These are phyloP conservation scores for Paratinospora sagittata DNA, from an alignment of 164 flowering plant genomes.

Conservation along the genomic window DNA sequence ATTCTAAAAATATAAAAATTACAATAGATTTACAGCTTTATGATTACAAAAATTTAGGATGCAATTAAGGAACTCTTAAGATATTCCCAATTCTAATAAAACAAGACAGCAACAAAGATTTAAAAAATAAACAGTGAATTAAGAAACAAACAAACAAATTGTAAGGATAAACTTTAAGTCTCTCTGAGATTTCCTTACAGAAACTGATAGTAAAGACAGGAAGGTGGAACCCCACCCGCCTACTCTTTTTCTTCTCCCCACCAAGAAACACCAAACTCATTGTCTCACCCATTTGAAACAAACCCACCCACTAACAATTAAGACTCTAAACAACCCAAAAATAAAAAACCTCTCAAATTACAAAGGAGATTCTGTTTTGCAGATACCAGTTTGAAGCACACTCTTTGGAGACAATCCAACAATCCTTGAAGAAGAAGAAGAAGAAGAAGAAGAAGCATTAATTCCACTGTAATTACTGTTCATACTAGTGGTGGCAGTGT, in stretches of 20 bases:
- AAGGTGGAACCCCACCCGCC: not conserved
- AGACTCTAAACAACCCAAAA: not conserved
- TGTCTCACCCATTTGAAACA: conserved; percentile 16
- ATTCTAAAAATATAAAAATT: no score
- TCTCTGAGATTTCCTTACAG: not conserved
- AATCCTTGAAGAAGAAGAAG: conserved; percentile 17
- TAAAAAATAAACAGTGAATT: no score
- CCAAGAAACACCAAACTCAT: conserved; percentile 7
- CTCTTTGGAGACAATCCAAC: conserved; percentile 41
- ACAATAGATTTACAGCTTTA: no score
- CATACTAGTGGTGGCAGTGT: conserved; percentile 4
- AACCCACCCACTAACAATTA: not conserved
- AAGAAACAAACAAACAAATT: no score
- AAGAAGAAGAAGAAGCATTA: no score
- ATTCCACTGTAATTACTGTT: not conserved
- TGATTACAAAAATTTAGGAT: no score
- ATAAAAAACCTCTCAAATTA: not conserved
- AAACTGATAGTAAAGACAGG: not conserved
- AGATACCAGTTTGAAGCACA: conserved; percentile 32
- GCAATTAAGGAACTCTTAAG: no score
- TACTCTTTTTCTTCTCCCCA: conserved; percentile 9
- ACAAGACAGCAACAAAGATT: no score
- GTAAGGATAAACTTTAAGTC: not conserved
- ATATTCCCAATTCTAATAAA: no score
- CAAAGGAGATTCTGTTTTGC: conserved; percentile 17